These are phyloP conservation scores for Blepharisma japonicum DNA, from an alignment of 73 alveolate species.

Conservation along the genomic window DNA sequence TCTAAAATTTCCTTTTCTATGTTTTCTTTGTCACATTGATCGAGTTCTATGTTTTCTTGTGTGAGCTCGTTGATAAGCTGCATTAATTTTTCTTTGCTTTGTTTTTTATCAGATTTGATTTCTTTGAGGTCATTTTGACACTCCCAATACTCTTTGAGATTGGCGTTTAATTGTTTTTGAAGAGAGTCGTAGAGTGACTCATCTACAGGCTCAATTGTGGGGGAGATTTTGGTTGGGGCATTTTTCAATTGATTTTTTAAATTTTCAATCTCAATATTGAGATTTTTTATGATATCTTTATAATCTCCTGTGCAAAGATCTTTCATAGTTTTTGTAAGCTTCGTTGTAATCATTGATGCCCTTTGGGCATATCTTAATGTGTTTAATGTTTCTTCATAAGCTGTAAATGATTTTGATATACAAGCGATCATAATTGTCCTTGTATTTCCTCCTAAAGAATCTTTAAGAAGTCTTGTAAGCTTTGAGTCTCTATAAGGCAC, in stretches of 20 bases:
- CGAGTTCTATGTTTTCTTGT: not conserved
- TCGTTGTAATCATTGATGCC: not conserved
- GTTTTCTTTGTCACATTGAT: not conserved
- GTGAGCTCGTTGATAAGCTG: not conserved
- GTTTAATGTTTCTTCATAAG: slow-evolving; percentile 61
- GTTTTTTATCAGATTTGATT: not conserved
- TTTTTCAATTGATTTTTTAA: slow-evolving; percentile 39
- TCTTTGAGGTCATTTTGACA: not conserved
- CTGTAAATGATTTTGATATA: slow-evolving; percentile 46
- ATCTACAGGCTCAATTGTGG: not conserved
- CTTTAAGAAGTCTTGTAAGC: slow-evolving; percentile 48
- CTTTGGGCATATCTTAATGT: slow-evolving; percentile 29
- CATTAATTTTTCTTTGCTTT: not conserved
- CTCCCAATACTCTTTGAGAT: slow-evolving; percentile 29
- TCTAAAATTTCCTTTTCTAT: not conserved
- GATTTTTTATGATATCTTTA: slow-evolving; percentile 34
- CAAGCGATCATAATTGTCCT: slow-evolving; percentile 54
- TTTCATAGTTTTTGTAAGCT: not conserved
- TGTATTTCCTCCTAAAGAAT: slow-evolving; percentile 54
- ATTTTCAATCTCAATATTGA: slow-evolving; percentile 57
- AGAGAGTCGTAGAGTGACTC: not conserved
- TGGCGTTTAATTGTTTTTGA: not conserved
- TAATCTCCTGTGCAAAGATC: not conserved
- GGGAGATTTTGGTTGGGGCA: not conserved
- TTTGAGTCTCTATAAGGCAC: slow-evolving; percentile 59